Base-by-base conservation (phyloP, 306 rosid genomes). In the Begonia peltatifolia region DNA sequence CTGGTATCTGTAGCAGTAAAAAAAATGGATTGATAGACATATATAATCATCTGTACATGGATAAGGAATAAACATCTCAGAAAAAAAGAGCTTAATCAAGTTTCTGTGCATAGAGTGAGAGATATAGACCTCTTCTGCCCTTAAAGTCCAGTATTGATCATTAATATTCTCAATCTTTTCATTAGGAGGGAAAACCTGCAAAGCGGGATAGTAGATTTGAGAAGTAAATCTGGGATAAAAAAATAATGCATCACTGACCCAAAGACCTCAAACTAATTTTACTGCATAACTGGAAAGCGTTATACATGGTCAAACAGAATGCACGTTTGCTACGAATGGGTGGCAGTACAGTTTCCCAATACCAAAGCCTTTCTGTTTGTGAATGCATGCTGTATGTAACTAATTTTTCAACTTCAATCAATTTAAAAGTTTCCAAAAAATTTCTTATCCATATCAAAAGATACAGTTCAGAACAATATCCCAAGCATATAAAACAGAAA, bases 101-200 rank as follows among this genome's bases (percentile, higher is more conserved):
- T 48, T 41, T 54, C 50, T 18, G 48, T 22, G 58, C 52, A 56
- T 13, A 58, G n/a, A 62, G 60, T 43, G 47, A 63, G 43, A 61
- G 42, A 72, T 56, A 73, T 3, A 50, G 61, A 82, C 96, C 94
- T 87, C 96, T 53, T 87, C 96, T 3, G 96, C 96, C 14, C 96
- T 81, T 54, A 87, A 75, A 6, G 96, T 83, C 94, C 96, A 87
- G 78, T 87, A 87, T 54, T 83, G 96, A 69, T 87, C 96, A 58
- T 84, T 87, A 15, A 87, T 84, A 65, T 76, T 78, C 71, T 83
- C 94, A 43, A 87, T 87, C 81, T 76, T 87, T 65, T 87, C 96
- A 71, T 47, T 68, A 22, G 74, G 87, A 48, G 94, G 92, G 60
- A 87, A 87, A 52, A 87, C 81, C 96, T 87, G 79, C 69, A 78